Conservation (phyloP, 1,284 basidiomycete genomes). For the Trichosporon inkin region DNA sequence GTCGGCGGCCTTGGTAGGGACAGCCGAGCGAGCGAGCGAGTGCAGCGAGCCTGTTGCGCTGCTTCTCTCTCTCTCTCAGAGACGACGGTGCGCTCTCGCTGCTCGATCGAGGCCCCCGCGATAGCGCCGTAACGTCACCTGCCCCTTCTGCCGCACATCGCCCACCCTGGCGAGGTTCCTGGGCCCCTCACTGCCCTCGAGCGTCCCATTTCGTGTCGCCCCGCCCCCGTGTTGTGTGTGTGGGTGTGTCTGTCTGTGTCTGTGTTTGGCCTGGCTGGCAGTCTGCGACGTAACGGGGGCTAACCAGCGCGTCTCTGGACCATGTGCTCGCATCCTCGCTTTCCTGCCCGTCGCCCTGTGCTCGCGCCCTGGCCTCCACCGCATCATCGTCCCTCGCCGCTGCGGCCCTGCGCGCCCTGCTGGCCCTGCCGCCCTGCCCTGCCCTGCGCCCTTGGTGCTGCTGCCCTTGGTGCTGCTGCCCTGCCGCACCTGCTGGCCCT, state of each 20-base stretch:
- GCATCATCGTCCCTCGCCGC: too few relatives aligned
- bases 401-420: too few relatives aligned
- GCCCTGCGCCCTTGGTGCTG: too few relatives aligned
- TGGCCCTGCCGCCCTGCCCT: neutral
- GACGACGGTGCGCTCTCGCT: neutral
- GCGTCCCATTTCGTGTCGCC: conserved; percentile 2
- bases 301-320: conserved; percentile 5
- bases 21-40: too few relatives aligned
- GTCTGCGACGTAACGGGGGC: conserved; percentile 6
- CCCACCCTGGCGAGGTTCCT: conserved; percentile 7
- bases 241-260: too few relatives aligned
- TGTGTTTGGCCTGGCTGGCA: neutral
- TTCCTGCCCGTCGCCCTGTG: neutral
- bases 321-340: conserved; percentile 3
- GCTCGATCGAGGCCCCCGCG: conserved; percentile 8
- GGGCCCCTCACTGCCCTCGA: neutral
- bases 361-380: neutral
- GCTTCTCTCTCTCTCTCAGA: neutral
- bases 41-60: neutral
- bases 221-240: too few relatives aligned
- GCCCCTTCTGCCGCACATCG: conserved; percentile 8
- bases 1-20: too few relatives aligned
- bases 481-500: neutral
- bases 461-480: too few relatives aligned
- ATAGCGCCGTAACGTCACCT: conserved; percentile 5